A percentile compares a stretch with the other conserved stretches of the same genome.
These are phyloP conservation scores for Coccomyxa sp. DNA, from an alignment of 139 green algal genomes.

Conservation along the genomic window DNA sequence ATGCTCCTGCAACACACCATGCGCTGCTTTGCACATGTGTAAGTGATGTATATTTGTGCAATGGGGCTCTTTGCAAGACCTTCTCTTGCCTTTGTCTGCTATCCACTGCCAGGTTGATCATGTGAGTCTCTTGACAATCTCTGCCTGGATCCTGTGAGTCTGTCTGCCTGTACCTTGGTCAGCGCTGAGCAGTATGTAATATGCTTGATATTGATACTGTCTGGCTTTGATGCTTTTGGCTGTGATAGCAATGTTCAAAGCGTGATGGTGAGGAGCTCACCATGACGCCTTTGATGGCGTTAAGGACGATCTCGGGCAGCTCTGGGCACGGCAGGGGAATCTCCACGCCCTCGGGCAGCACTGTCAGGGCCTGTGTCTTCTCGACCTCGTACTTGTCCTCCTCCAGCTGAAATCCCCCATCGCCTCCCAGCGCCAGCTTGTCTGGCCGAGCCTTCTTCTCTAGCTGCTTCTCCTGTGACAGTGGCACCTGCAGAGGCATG, in stretches of 20 bases:
- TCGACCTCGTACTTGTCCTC: slow-evolving; percentile 31
- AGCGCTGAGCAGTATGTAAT: no score
- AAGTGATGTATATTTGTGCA: background rate
- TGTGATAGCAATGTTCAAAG: no score
- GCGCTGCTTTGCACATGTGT: background rate
- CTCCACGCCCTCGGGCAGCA: slow-evolving; percentile 29
- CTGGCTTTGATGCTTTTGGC: no score
- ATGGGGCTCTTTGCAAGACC: background rate
- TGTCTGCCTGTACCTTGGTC: no score
- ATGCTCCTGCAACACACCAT: slow-evolving; percentile 58
- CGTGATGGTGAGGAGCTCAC: no score
- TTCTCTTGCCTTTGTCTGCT: background rate
- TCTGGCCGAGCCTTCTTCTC: slow-evolving; percentile 29
- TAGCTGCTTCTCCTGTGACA: slow-evolving; percentile 41
- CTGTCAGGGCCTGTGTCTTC: slow-evolving; percentile 36
- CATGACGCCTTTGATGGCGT: slow-evolving; percentile 51
- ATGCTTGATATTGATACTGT: no score
- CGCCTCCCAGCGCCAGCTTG: slow-evolving; percentile 60
- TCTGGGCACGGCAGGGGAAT: slow-evolving; percentile 69
- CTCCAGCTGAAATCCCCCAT: slow-evolving; percentile 50
- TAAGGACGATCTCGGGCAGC: slow-evolving; percentile 75
- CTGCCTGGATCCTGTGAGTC: no score
- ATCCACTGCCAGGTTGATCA: background rate
- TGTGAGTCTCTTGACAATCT: no score
- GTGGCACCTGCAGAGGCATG: slow-evolving; percentile 40